Percentiles rank a stretch among this genome's conserved stretches.
Evolutionary conservation across 768 basidiomycete genomes (phyloP).

Genomic region (Trametes cingulata): DNA sequence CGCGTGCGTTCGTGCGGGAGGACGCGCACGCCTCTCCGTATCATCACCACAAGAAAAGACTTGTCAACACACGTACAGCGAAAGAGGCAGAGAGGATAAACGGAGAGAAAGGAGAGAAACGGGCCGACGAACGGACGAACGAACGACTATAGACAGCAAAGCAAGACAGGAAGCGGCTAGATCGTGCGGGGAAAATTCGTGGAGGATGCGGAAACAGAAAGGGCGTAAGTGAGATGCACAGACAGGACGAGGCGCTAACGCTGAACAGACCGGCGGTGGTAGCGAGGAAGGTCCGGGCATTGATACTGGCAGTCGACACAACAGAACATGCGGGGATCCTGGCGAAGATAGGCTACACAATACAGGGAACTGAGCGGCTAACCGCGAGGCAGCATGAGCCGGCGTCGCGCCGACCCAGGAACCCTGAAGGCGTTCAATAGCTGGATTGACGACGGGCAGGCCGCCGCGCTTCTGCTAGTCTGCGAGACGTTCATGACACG

Average conservation of each 20-base stretch:
- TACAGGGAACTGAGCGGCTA: too few species aligned
- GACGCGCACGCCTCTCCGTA: background rate
- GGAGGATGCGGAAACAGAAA: background rate
- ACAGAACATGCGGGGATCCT: background rate
- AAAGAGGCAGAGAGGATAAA: background rate
- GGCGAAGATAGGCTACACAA: background rate
- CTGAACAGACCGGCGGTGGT: background rate
- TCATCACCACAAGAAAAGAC: background rate
- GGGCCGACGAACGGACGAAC: background rate
- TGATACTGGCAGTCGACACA: background rate
- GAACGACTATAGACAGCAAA: slow-evolving; percentile 19
- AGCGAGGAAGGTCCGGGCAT: background rate
- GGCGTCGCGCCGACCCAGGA: background rate
- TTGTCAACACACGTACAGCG: slow-evolving; percentile 3
- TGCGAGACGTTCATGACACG: slow-evolving; percentile 11
- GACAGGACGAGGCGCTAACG: background rate
- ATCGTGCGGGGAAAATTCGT: background rate
- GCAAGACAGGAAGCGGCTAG: slow-evolving; percentile 14
- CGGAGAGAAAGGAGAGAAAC: background rate
- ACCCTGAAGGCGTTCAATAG: slow-evolving; percentile 5
- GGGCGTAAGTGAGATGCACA: background rate
- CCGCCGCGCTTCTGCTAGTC: background rate
- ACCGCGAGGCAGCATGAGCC: too few species aligned
- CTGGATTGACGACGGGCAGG: background rate
- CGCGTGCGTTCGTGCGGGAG: background rate